Evolutionary conservation across 169 alveolate genomes (phyloP).

Genomic region (Plasmodium gaboni): DNA sequence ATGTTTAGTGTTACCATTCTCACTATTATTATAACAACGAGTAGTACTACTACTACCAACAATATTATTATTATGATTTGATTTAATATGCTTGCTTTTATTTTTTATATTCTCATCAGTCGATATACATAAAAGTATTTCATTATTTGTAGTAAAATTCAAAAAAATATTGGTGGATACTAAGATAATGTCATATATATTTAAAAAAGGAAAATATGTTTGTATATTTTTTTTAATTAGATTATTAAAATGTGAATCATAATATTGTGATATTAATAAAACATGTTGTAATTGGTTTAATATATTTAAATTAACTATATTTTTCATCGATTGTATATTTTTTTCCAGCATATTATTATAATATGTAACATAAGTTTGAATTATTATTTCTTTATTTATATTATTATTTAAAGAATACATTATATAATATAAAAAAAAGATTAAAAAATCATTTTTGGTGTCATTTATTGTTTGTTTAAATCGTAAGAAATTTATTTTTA

Average conservation of each 20-base stretch:
- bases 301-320: slow-evolving; percentile 1
- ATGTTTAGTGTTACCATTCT: background rate
- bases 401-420: background rate
- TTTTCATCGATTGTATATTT: background rate
- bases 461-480: slow-evolving; percentile 15
- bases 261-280: slow-evolving; percentile 17
- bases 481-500: slow-evolving; percentile 11
- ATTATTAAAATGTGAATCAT: slow-evolving; percentile 5
- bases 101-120: too few relatives aligned
- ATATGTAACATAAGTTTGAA: slow-evolving; percentile 6
- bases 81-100: too few relatives aligned
- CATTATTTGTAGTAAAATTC: slow-evolving; percentile 19
- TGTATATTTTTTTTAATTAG: slow-evolving; percentile 39
- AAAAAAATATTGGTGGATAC: slow-evolving; percentile 22
- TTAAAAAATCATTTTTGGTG: slow-evolving; percentile 11
- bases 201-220: slow-evolving; percentile 9
- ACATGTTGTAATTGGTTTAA: slow-evolving; percentile 24
- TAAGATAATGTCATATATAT: slow-evolving; percentile 7
- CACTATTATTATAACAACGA: background rate
- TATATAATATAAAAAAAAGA: slow-evolving; percentile 14
- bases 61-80: background rate
- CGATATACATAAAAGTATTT: background rate
- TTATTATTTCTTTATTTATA: too few relatives aligned
- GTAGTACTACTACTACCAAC: background rate
- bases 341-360: slow-evolving; percentile 6